These are phyloP conservation scores for Cutaneotrichosporon cutaneum DNA, from an alignment of 1,284 basidiomycete genomes.

Conservation along the genomic window DNA sequence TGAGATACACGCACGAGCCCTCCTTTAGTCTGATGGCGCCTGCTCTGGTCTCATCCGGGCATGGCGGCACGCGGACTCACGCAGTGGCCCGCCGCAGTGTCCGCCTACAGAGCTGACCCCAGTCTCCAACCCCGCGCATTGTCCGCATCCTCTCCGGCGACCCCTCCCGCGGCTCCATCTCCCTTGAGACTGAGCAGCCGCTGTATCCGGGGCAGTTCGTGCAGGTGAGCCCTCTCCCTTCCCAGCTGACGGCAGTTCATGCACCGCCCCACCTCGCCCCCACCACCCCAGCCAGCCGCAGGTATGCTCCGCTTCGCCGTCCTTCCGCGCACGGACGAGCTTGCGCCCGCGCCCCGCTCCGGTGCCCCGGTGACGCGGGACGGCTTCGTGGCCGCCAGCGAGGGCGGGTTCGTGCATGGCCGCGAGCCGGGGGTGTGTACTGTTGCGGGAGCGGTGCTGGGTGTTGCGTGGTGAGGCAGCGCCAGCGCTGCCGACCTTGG, in stretches of 20 bases:
- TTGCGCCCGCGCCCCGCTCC: not conserved
- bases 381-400: conserved; percentile 20
- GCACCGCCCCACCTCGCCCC: conserved; percentile 8
- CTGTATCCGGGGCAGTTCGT: conserved; percentile 61
- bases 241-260: conserved; percentile 17
- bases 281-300: not conserved
- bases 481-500: not conserved
- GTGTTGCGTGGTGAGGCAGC: not conserved
- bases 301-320: conserved; percentile 15
- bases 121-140: conserved; percentile 10
- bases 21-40: too few species aligned
- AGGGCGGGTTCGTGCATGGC: conserved; percentile 19
- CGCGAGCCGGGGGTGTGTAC: conserved; percentile 10
- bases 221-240: conserved; percentile 56
- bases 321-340: conserved; percentile 13
- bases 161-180: conserved; percentile 70
- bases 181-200: conserved; percentile 65
- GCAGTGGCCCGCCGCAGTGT: too few species aligned
- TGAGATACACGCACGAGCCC: too few species aligned
- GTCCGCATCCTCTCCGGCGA: conserved; percentile 70
- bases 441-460: conserved; percentile 15
- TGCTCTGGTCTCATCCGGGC: too few species aligned
- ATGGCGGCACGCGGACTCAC: too few species aligned
- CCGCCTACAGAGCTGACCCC: too few species aligned
- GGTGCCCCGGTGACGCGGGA: conserved; percentile 6